phyloP scores from a whole-genome alignment of 2,329 filamentous ascomycete species.

The Thermothelomyces thermophilus region DNA sequence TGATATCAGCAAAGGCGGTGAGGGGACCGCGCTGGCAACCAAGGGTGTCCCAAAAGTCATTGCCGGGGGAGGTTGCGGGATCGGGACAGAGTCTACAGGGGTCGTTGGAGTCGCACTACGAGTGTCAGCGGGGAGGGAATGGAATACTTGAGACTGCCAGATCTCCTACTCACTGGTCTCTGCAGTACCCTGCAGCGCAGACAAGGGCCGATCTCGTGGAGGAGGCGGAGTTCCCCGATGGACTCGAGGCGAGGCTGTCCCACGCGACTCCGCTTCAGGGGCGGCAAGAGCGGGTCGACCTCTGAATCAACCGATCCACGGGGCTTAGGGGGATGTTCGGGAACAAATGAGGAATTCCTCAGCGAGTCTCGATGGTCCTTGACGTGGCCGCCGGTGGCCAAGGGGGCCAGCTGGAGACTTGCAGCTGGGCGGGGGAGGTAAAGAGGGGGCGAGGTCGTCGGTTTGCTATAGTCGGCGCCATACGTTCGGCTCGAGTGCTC shows the following conservation, averaged over 20 bases:
- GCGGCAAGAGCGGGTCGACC: conserved; percentile 47
- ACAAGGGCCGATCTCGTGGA: conserved; percentile 42
- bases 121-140: conserved; percentile 19
- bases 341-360: conserved; percentile 36
- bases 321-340: conserved; percentile 32
- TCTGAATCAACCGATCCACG: conserved; percentile 42
- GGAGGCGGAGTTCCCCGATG: conserved; percentile 49
- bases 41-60: conserved; percentile 42
- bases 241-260: conserved; percentile 49
- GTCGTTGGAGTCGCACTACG: conserved; percentile 47
- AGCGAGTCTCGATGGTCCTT: conserved; percentile 38
- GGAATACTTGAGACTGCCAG: not conserved
- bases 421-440: conserved; percentile 34
- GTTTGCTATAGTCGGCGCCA: conserved; percentile 30
- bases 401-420: conserved; percentile 31
- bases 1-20: conserved; percentile 40
- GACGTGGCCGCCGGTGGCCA: conserved; percentile 30
- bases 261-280: conserved; percentile 46
- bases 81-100: conserved; percentile 44
- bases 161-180: conserved; percentile 36
- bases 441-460: conserved; percentile 32
- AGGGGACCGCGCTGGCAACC: conserved; percentile 48
- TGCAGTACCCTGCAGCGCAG: conserved; percentile 45
- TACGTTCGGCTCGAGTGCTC: conserved; percentile 30
- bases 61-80: conserved; percentile 30